Percentiles rank a stretch among this genome's conserved stretches.
Conservation (phyloP, 805 yeast species). For the Schizosaccharomyces osmophilus region DNA sequence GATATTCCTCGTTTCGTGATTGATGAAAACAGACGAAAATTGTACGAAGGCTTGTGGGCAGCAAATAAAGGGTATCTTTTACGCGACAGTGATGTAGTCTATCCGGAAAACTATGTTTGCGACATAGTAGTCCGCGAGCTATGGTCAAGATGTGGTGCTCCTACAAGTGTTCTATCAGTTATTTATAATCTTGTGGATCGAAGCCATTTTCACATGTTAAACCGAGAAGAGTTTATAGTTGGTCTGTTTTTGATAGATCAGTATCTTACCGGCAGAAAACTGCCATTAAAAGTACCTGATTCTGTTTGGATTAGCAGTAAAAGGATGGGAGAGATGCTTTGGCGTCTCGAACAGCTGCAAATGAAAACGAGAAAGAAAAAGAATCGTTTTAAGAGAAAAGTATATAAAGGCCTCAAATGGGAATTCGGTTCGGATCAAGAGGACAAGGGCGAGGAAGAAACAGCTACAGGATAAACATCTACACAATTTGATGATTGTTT, state of each 20-base stretch:
- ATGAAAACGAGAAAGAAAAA: background rate
- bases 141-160: constrained; percentile 55
- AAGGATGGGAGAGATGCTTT: constrained; percentile 10
- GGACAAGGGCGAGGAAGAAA: background rate
- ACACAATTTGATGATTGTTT: no score
- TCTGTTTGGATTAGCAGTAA: constrained; percentile 61
- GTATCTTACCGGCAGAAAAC: constrained; percentile 74
- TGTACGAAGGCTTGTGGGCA: constrained; percentile 89
- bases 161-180: constrained; percentile 30
- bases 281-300: constrained; percentile 45
- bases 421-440: background rate
- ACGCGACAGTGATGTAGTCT: constrained; percentile 1
- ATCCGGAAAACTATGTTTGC: constrained; percentile 3
- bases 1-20: background rate
- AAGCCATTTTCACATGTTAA: constrained; percentile 41
- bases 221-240: constrained; percentile 63
- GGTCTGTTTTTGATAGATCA: constrained; percentile 98
- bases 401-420: background rate
- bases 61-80: constrained; percentile 40
- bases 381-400: background rate
- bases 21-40: constrained; percentile 22
- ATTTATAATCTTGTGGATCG: constrained; percentile 44
- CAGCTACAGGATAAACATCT: background rate
- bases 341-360: background rate
- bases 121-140: constrained; percentile 37